Evolutionary conservation across 352 stramenopile species (phyloP).

Genomic region (Saprolegnia diclina): DNA sequence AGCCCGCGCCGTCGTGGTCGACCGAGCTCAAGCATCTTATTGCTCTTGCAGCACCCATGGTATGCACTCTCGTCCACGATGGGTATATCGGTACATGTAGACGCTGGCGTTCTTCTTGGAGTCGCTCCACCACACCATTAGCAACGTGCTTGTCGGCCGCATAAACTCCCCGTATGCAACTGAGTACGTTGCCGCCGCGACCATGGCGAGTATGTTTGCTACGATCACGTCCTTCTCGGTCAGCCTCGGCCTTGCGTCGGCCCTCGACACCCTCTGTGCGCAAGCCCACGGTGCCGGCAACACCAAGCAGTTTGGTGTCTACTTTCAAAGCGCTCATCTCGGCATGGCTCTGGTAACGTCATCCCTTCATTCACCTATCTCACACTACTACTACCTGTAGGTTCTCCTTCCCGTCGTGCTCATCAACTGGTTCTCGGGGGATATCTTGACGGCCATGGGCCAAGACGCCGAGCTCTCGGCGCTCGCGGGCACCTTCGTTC

Average conservation of each 20-base stretch:
- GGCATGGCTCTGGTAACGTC: not conserved
- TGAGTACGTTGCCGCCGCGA: constrained; percentile 54
- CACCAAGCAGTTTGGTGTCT: constrained; percentile 58
- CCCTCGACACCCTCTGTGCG: constrained; percentile 49
- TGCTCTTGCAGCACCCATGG: no score
- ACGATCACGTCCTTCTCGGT: constrained; percentile 46
- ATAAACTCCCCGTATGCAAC: constrained; percentile 50
- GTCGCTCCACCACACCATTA: constrained; percentile 51
- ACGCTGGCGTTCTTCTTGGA: constrained; percentile 34
- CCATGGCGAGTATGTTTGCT: constrained; percentile 31
- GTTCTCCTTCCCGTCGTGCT: not conserved
- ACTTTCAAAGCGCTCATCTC: constrained; percentile 1
- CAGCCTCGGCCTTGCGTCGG: constrained; percentile 47
- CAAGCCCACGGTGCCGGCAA: constrained; percentile 59
- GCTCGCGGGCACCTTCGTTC: constrained; percentile 51
- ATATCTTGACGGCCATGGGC: not conserved
- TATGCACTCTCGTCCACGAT: no score
- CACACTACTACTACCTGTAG: no score
- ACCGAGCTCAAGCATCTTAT: no score
- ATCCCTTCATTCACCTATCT: not conserved
- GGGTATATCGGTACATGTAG: no score
- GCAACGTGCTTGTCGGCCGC: constrained; percentile 51
- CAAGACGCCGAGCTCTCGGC: constrained; percentile 34
- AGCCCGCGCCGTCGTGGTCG: no score
- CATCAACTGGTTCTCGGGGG: not conserved